Percentiles rank a stretch among this genome's conserved stretches.
phyloP scores from a whole-genome alignment of 2,329 filamentous ascomycete species.

The Chaetomiaceae sp. region DNA sequence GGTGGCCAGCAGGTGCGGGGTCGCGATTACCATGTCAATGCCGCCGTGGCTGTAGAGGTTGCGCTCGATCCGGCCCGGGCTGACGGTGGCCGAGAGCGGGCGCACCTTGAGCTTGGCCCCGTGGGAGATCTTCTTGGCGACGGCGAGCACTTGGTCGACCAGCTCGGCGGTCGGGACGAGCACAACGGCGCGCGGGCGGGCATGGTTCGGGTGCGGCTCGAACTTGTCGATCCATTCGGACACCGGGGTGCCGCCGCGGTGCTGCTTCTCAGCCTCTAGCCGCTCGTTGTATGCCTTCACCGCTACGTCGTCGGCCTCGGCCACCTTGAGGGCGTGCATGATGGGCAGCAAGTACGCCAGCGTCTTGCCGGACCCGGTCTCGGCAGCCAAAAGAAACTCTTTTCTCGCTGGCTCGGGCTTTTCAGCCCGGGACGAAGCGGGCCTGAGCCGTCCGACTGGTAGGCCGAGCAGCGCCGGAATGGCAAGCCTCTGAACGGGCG shows the following conservation, averaged over 20 bases:
- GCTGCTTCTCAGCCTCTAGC: conserved; percentile 49
- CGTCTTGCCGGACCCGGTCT: conserved; percentile 96
- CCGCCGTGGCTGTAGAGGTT: conserved; percentile 75
- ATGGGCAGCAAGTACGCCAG: conserved; percentile 83
- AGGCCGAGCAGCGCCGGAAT: conserved; percentile 73
- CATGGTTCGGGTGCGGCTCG: conserved; percentile 66
- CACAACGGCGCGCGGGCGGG: conserved; percentile 75
- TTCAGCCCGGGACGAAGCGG: conserved; percentile 26
- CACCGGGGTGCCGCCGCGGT: conserved; percentile 40
- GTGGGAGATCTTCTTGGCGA: conserved; percentile 80
- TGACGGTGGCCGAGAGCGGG: conserved; percentile 71
- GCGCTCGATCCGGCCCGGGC: conserved; percentile 72
- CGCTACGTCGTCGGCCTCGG: conserved; percentile 55
- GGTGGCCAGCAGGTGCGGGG: conserved; percentile 80
- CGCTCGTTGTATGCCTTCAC: conserved; percentile 52
- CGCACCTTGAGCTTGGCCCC: conserved; percentile 80
- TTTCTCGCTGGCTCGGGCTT: conserved; percentile 32
- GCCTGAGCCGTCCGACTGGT: conserved; percentile 30
- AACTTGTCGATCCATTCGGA: conserved; percentile 54
- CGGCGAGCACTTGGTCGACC: conserved; percentile 74
- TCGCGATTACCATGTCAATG: conserved; percentile 80
- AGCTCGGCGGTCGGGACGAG: conserved; percentile 90
- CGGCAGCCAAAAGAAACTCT: conserved; percentile 79
- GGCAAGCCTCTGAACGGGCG: conserved; percentile 81
- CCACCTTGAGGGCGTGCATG: conserved; percentile 76